A percentile compares a stretch with the other conserved stretches of the same genome.
phyloP scores from a whole-genome alignment of 169 alveolate species.

The Amoebophrya sp. region DNA sequence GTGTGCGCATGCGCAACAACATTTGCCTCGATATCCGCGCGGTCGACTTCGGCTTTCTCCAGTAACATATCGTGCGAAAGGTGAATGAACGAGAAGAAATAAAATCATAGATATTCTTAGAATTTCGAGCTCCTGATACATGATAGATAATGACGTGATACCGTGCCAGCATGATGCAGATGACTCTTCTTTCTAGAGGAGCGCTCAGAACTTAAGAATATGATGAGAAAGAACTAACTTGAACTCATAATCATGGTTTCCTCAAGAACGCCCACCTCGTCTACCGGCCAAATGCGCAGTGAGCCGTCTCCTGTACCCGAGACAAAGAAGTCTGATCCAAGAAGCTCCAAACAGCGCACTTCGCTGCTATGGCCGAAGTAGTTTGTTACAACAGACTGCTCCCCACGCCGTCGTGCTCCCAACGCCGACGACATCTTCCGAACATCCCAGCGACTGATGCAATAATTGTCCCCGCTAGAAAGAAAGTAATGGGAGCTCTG shows the following conservation, averaged over 20 bases:
- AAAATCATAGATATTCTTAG: too few species aligned
- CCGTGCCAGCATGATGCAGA: too few species aligned
- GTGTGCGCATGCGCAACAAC: conserved; percentile 17
- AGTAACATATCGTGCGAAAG: not conserved
- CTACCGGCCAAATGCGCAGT: not conserved
- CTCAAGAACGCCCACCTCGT: not conserved
- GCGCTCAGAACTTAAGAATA: too few species aligned
- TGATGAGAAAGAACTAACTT: too few species aligned
- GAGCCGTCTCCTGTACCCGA: not conserved
- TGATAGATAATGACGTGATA: too few species aligned
- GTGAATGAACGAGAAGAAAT: too few species aligned
- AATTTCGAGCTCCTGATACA: too few species aligned
- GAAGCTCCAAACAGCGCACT: not conserved
- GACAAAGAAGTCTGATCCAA: not conserved
- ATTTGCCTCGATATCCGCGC: not conserved
- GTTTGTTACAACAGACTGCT: not conserved
- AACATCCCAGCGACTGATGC: not conserved
- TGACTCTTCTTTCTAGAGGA: too few species aligned
- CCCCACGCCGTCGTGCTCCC: not conserved
- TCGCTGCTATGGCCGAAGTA: not conserved
- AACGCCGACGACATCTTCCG: not conserved
- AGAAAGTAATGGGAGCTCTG: not conserved
- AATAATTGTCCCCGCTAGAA: not conserved
- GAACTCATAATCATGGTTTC: too few species aligned
- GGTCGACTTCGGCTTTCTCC: not conserved